Conservation (phyloP, 2,329 filamentous ascomycete species). For the Curvularia eragrostidis region DNA sequence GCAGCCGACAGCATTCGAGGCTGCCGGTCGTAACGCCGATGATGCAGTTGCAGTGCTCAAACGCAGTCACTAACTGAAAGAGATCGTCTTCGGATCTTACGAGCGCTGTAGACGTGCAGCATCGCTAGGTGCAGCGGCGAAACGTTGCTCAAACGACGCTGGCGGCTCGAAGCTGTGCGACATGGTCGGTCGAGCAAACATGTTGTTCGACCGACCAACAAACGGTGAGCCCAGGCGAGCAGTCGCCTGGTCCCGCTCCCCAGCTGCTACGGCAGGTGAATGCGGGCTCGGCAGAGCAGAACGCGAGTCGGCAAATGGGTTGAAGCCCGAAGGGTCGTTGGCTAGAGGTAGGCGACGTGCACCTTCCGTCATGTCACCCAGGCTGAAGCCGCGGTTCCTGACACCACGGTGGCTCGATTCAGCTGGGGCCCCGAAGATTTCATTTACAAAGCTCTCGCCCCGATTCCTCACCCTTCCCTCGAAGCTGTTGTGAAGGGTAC, state of each 20-base stretch:
- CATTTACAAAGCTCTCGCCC: conserved; percentile 51
- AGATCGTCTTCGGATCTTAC: conserved; percentile 29
- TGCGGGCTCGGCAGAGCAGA: conserved; percentile 37
- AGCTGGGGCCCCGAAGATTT: conserved; percentile 56
- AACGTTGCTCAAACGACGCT: conserved; percentile 50
- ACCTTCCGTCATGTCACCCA: conserved; percentile 62
- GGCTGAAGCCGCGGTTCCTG: conserved; percentile 67
- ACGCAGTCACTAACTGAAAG: conserved; percentile 30
- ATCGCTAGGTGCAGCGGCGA: conserved; percentile 40
- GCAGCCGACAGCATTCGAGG: conserved; percentile 29
- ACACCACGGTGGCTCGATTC: conserved; percentile 63
- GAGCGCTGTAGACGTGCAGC: conserved; percentile 32
- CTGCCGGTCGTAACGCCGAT: conserved; percentile 43
- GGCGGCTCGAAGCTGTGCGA: conserved; percentile 48
- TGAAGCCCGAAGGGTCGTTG: conserved; percentile 53
- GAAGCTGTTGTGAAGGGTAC: conserved; percentile 62
- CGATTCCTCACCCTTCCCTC: conserved; percentile 54
- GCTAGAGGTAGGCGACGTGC: conserved; percentile 60
- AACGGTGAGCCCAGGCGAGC: conserved; percentile 58
- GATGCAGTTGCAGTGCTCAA: conserved; percentile 38
- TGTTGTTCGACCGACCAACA: conserved; percentile 52
- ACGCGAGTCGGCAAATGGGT: conserved; percentile 35
- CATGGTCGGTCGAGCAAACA: conserved; percentile 55
- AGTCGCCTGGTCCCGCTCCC: conserved; percentile 47
- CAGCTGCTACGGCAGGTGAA: conserved; percentile 25